Percentiles rank a stretch among this genome's conserved stretches.
phyloP scores from a whole-genome alignment of 2,329 filamentous ascomycete genomes.

The Colletotrichum ledebouriae region DNA sequence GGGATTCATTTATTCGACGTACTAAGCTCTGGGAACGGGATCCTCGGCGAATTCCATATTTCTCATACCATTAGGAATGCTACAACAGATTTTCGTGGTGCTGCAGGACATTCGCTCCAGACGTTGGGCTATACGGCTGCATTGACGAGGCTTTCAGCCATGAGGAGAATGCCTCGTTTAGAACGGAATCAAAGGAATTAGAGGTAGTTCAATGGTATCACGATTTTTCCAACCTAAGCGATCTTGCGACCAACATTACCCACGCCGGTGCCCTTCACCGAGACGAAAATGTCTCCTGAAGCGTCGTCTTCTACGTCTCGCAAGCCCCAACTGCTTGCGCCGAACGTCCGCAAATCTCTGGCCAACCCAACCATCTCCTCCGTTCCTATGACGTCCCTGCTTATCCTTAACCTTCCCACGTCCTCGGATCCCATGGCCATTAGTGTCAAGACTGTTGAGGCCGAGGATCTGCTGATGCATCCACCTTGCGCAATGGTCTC shows the following conservation, averaged over 20 bases:
- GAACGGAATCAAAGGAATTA: conserved; percentile 40
- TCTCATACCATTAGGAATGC: conserved; percentile 63
- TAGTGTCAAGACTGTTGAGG: conserved; percentile 81
- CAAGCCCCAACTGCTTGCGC: conserved; percentile 90
- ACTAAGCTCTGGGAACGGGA: conserved; percentile 67
- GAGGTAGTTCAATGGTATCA: conserved; percentile 32
- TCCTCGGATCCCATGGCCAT: conserved; percentile 99
- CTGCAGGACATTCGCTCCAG: conserved; percentile 65
- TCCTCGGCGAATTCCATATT: conserved; percentile 67
- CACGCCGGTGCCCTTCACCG: conserved; percentile 92
- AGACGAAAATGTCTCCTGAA: conserved; percentile 83
- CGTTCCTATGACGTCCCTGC: conserved; percentile 83
- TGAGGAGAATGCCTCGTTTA: conserved; percentile 39
- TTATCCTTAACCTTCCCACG: conserved; percentile 86
- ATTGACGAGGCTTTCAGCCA: conserved; percentile 55
- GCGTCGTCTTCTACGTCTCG: conserved; percentile 78
- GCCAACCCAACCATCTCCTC: conserved; percentile 85
- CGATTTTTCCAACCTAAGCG: conserved; percentile 55
- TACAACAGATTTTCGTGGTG: conserved; percentile 60
- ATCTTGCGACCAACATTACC: conserved; percentile 97
- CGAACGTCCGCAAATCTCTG: conserved; percentile 89
- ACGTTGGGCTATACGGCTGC: conserved; percentile 68
- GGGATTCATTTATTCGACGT: conserved; percentile 60
- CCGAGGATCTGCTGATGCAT: conserved; percentile 80
- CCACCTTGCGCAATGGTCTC: conserved; percentile 87